Evolutionary conservation across 1,284 basidiomycete genomes (phyloP).

Genomic region (Amylostereum areolatum): DNA sequence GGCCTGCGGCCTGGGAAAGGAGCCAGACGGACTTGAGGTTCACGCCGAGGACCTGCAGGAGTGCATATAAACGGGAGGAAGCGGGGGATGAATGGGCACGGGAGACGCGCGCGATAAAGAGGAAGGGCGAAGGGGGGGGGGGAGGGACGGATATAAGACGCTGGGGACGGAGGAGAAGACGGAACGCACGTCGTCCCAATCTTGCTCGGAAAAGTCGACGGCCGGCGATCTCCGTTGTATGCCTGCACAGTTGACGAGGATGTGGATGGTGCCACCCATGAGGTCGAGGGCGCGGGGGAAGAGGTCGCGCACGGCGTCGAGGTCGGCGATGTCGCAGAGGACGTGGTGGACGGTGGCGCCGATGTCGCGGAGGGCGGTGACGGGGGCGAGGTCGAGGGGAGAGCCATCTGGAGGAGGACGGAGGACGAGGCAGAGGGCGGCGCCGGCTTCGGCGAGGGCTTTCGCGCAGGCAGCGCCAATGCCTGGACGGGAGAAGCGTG

Average conservation of each 20-base stretch:
- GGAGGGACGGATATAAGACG: constrained; percentile 7
- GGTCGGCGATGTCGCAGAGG: constrained; percentile 72
- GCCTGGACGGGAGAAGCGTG: constrained; percentile 34
- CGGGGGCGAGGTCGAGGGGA: constrained; percentile 49
- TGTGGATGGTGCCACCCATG: constrained; percentile 68
- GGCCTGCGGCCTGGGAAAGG: constrained; percentile 70
- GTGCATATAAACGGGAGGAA: constrained; percentile 1
- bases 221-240: constrained; percentile 86
- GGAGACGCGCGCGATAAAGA: constrained; percentile 9
- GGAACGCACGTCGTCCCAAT: constrained; percentile 83
- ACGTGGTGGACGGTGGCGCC: constrained; percentile 47
- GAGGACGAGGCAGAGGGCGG: constrained; percentile 76
- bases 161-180: constrained; percentile 4
- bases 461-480: constrained; percentile 71
- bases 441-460: constrained; percentile 76
- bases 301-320: constrained; percentile 58
- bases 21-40: constrained; percentile 80
- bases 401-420: constrained; percentile 34
- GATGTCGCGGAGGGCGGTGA: constrained; percentile 43
- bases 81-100: constrained; percentile 1
- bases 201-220: constrained; percentile 75
- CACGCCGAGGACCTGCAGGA: constrained; percentile 60
- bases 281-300: constrained; percentile 60
- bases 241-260: constrained; percentile 92
- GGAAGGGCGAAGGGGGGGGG: constrained; percentile 7